Conservation (phyloP, 495 filamentous ascomycete genomes). For the Pyrenopolyporus hunteri region DNA sequence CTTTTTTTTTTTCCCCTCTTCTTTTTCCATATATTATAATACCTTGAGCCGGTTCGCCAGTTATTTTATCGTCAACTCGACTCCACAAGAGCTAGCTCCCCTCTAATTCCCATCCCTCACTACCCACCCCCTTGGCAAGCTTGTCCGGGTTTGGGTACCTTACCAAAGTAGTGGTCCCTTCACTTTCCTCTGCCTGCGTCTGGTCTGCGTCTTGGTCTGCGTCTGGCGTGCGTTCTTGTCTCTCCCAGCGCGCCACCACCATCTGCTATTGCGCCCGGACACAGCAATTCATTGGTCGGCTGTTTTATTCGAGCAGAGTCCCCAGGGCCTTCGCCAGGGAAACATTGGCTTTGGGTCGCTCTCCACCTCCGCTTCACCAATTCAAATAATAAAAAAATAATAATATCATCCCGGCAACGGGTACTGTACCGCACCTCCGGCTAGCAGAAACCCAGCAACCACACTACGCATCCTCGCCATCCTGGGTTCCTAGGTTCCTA, state of each 20-base stretch:
- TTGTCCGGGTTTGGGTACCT: neutral
- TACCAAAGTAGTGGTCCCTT: constrained; percentile 17
- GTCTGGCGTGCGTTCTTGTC: no score
- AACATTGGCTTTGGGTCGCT: constrained; percentile 33
- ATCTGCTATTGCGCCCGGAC: constrained; percentile 18
- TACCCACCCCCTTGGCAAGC: constrained; percentile 8
- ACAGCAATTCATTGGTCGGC: constrained; percentile 27
- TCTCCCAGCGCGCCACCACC: constrained; percentile 30
- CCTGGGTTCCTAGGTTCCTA: constrained; percentile 10
- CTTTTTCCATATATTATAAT: neutral
- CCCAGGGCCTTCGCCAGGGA: constrained; percentile 22
- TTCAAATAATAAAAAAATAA: constrained; percentile 16
- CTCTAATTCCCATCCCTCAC: no score
- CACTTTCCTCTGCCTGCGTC: no score
- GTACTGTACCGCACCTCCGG: constrained; percentile 41
- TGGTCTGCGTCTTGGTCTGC: no score
- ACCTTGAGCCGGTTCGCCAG: no score
- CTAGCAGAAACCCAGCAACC: constrained; percentile 28
- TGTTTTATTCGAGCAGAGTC: constrained; percentile 17
- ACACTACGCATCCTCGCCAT: constrained; percentile 5
- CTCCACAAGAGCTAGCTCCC: constrained; percentile 31
- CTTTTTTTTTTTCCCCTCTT: neutral
- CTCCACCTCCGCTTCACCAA: constrained; percentile 39
- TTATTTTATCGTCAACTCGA: constrained; percentile 16
- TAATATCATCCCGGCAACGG: constrained; percentile 35